A percentile compares a stretch with the other conserved stretches of the same genome.
These are phyloP conservation scores for Loxodes magnus DNA, from an alignment of 73 alveolate genomes.

Conservation along the genomic window DNA sequence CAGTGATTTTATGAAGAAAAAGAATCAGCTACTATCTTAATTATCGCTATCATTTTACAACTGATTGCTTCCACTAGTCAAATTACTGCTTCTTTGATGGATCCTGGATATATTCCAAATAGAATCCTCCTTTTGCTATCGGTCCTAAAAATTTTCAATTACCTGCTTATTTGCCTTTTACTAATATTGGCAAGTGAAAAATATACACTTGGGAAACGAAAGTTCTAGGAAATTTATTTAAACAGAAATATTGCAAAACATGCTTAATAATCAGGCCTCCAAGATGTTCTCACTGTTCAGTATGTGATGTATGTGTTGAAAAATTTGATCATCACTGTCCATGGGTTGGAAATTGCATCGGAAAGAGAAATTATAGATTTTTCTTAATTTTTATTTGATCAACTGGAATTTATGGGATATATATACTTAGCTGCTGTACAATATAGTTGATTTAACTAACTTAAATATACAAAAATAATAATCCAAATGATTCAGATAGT, in stretches of 20 bases:
- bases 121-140: conserved; percentile 14
- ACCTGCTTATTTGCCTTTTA: background rate
- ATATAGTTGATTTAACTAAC: no score
- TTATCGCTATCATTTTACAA: background rate
- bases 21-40: background rate
- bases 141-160: conserved; percentile 7
- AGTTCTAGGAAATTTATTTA: background rate
- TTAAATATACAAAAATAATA: no score
- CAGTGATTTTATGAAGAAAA: background rate
- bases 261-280: conserved; percentile 14
- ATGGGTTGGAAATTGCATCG: conserved; percentile 12
- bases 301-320: conserved; percentile 13
- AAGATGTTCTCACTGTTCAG: conserved; percentile 4
- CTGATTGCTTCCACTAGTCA: background rate
- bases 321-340: conserved; percentile 13
- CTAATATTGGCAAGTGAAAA: background rate
- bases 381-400: background rate
- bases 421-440: no score
- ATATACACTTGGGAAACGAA: background rate
- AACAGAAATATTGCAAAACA: conserved; percentile 7
- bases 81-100: background rate
- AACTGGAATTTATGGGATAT: background rate
- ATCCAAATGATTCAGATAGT: no score
- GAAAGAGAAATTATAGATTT: conserved; percentile 4
- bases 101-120: conserved; percentile 12